Evolutionary conservation across 345 rosid genomes (phyloP).

Genomic region (Erucastrum elatum): DNA sequence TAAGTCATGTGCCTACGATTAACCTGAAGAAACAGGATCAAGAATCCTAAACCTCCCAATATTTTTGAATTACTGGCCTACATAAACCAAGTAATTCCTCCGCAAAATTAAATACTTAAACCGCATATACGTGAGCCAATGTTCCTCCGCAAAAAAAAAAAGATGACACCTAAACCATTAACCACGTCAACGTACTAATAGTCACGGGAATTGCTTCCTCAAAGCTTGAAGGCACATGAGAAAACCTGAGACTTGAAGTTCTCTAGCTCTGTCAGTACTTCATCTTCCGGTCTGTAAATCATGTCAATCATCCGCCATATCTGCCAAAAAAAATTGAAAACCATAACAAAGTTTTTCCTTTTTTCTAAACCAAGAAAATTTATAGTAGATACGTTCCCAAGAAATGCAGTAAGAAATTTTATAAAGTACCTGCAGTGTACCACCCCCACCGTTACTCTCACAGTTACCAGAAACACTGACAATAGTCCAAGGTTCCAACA

Average conservation of each 20-base stretch:
- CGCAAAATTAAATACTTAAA: neutral
- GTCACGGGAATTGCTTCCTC: conserved; percentile 7
- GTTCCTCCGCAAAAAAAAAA: conserved; percentile 7
- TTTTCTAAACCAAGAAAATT: neutral
- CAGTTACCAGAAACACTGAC: conserved; percentile 89
- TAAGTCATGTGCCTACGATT: neutral
- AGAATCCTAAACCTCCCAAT: conserved; percentile 17
- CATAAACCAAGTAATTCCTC: conserved; percentile 10
- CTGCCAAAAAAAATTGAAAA: conserved; percentile 40
- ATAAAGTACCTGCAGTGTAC: conserved; percentile 72
- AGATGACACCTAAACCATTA: neutral
- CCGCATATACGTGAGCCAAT: neutral
- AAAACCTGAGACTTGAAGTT: conserved; percentile 77
- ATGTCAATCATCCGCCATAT: conserved; percentile 93
- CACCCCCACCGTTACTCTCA: conserved; percentile 81
- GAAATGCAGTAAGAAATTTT: neutral
- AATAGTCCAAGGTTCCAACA: conserved; percentile 83
- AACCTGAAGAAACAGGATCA: conserved; percentile 2
- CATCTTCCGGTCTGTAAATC: conserved; percentile 85
- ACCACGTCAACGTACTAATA: conserved; percentile 3
- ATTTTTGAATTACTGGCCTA: conserved; percentile 8
- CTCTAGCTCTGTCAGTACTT: conserved; percentile 83
- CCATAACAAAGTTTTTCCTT: neutral
- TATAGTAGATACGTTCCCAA: neutral
- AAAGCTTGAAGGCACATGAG: conserved; percentile 43